phyloP scores from a whole-genome alignment of 768 basidiomycete species.

The Boletus patriciae region DNA sequence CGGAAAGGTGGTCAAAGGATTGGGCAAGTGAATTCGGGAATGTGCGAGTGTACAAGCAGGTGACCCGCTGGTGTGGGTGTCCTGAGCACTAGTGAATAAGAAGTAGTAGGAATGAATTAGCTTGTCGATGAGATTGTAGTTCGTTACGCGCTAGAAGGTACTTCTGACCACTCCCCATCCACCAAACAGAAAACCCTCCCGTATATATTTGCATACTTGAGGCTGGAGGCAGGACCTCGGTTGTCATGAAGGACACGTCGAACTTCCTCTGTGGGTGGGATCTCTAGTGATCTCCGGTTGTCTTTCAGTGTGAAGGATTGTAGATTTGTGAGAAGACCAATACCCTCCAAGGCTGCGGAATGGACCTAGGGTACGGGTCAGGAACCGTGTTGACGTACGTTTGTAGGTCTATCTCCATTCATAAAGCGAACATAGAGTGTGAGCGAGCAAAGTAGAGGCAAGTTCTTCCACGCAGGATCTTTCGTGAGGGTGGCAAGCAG shows the following conservation, averaged over 20 bases:
- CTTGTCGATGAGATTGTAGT: background rate
- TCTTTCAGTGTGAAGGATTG: slow-evolving; percentile 1
- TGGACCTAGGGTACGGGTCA: slow-evolving; percentile 4
- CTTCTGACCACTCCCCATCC: slow-evolving; percentile 10
- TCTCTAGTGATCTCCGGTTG: no score
- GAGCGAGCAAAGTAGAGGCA: slow-evolving; percentile 12
- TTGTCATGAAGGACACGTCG: background rate
- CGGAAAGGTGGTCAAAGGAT: slow-evolving; percentile 42
- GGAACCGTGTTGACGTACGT: background rate
- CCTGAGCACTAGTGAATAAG: background rate
- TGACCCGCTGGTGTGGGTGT: slow-evolving; percentile 41
- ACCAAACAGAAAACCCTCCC: background rate
- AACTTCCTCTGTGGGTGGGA: background rate
- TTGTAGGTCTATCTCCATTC: no score
- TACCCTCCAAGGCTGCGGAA: background rate
- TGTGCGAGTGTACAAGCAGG: slow-evolving; percentile 53
- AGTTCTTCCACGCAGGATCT: background rate
- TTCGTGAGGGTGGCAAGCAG: background rate
- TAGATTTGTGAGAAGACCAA: background rate
- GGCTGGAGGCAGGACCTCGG: background rate
- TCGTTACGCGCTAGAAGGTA: no score
- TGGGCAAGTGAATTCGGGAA: slow-evolving; percentile 43
- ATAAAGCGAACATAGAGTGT: background rate
- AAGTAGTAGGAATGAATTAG: background rate
- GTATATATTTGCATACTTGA: background rate